Percentiles rank a stretch among this genome's conserved stretches.
phyloP scores from a whole-genome alignment of 345 rosid species.

The Eucalyptus melliodora region DNA sequence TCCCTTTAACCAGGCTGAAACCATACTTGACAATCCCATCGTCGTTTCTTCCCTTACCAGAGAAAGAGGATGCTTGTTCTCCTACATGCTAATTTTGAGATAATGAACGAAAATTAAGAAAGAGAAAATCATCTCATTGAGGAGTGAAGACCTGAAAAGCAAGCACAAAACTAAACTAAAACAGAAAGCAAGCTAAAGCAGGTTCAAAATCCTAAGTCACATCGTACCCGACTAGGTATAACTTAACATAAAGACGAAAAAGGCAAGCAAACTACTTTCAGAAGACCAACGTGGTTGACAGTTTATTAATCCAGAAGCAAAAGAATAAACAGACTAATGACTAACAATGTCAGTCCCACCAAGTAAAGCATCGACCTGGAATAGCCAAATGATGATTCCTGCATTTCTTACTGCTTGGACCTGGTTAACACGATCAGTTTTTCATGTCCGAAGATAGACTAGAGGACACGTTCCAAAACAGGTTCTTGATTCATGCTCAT shows the following conservation, averaged over 20 bases:
- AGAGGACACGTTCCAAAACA: neutral
- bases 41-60: slow-evolving; percentile 51
- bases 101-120: neutral
- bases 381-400: neutral
- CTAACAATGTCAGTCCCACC: neutral
- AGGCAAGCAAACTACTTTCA: neutral
- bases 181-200: neutral
- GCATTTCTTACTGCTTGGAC: neutral
- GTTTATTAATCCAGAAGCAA: neutral
- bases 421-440: neutral
- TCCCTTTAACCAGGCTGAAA: slow-evolving; percentile 52
- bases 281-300: neutral
- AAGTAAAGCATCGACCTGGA: neutral
- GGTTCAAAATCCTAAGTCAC: neutral
- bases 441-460: neutral
- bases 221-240: neutral
- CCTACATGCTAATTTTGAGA: slow-evolving; percentile 10
- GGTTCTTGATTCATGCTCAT: neutral
- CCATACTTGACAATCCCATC: slow-evolving; percentile 41
- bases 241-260: neutral
- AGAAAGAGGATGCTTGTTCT: slow-evolving; percentile 30
- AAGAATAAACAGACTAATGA: neutral
- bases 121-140: neutral
- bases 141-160: neutral
- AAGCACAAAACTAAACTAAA: neutral